A percentile compares a stretch with the other conserved stretches of the same genome.
These are phyloP conservation scores for Suillus paluster DNA, from an alignment of 768 basidiomycete genomes.

Conservation along the genomic window DNA sequence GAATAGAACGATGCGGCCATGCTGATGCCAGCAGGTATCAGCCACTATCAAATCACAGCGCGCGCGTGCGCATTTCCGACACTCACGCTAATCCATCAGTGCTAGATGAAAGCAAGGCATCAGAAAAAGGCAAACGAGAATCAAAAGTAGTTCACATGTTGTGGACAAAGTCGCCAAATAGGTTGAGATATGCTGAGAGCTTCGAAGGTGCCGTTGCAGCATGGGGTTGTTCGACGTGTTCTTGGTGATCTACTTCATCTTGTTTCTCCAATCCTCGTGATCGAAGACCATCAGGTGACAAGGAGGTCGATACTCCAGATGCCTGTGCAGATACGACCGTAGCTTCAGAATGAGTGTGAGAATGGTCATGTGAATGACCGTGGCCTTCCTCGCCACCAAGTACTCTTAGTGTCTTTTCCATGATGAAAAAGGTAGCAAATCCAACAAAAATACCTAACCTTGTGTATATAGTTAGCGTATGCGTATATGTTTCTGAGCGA, in stretches of 20 bases:
- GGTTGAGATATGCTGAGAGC: conserved; percentile 89
- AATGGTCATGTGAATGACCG: conserved; percentile 64
- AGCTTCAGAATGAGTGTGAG: conserved; percentile 46
- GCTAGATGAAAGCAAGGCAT: conserved; percentile 40
- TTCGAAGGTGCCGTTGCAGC: conserved; percentile 65
- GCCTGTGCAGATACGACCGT: conserved; percentile 38
- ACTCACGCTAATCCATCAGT: conserved; percentile 93
- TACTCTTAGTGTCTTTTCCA: conserved; percentile 90
- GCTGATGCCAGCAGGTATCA: conserved; percentile 39
- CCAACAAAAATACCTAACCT: conserved; percentile 85
- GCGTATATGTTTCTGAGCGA: conserved; percentile 9
- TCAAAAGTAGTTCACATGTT: conserved; percentile 65
- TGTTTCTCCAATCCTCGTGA: conserved; percentile 43
- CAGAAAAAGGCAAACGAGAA: conserved; percentile 19
- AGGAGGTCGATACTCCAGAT: conserved; percentile 51
- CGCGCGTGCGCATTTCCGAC: conserved; percentile 10
- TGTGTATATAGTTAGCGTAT: conserved; percentile 16
- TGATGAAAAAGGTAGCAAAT: conserved; percentile 89
- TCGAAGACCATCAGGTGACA: conserved; percentile 52
- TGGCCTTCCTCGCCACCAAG: conserved; percentile 65
- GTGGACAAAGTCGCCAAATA: conserved; percentile 93
- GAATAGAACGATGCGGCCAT: conserved; percentile 98
- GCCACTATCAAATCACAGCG: conserved; percentile 7
- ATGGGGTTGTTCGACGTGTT: conserved; percentile 27
- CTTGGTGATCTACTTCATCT: conserved; percentile 22